A percentile compares a stretch with the other conserved stretches of the same genome.
Evolutionary conservation across 148 eudicot species (phyloP).

Genomic region (Fagopyrum homotropicum): DNA sequence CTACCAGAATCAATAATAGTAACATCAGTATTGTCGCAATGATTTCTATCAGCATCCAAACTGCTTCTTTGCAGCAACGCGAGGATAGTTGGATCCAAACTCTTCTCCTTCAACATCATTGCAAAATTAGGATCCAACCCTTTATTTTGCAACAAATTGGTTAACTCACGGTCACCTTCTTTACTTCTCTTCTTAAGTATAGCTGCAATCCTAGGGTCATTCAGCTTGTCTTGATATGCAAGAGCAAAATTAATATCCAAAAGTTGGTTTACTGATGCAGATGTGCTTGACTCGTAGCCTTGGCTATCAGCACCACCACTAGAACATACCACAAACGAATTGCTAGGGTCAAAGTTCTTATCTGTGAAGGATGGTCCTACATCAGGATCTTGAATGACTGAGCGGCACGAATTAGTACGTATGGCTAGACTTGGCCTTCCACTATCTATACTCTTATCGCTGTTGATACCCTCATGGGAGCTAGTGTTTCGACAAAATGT

Average conservation of each 20-base stretch:
- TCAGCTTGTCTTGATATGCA: constrained; percentile 83
- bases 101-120: constrained; percentile 94
- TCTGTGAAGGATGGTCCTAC: constrained; percentile 62
- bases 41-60: constrained; percentile 99
- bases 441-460: constrained; percentile 90
- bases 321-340: constrained; percentile 53
- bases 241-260: constrained; percentile 76
- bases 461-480: constrained; percentile 70
- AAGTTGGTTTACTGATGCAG: constrained; percentile 69
- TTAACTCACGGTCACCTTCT: constrained; percentile 72
- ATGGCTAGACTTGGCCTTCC: constrained; percentile 89
- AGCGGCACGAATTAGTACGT: constrained; percentile 86
- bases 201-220: constrained; percentile 78
- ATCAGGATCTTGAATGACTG: constrained; percentile 81
- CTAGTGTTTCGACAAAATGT: constrained; percentile 28
- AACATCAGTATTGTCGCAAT: constrained; percentile 65
- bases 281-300: constrained; percentile 78
- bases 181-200: constrained; percentile 62
- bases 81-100: constrained; percentile 87
- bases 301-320: constrained; percentile 94
- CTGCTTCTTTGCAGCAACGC: constrained; percentile 97
- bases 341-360: constrained; percentile 48
- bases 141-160: constrained; percentile 81
- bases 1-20: constrained; percentile 58
- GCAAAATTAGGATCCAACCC: constrained; percentile 99